A percentile compares a stretch with the other conserved stretches of the same genome.
phyloP scores from a whole-genome alignment of 1,284 basidiomycete species.

The Tilletia indica region DNA sequence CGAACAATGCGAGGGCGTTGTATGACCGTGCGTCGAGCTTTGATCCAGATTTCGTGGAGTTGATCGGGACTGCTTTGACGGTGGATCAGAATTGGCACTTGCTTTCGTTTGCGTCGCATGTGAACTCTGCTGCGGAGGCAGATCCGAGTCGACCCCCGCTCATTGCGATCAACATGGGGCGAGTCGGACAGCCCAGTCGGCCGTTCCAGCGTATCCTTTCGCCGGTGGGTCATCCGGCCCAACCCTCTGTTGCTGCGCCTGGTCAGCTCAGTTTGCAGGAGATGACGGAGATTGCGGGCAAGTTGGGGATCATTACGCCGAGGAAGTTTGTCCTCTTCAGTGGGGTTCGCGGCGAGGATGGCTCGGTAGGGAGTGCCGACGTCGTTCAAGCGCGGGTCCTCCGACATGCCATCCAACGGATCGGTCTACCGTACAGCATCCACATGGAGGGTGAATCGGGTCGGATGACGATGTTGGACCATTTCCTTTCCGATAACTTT shows the following conservation, averaged over 20 bases:
- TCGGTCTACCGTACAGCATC: constrained; percentile 12
- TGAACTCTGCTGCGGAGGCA: constrained; percentile 18
- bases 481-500: not conserved
- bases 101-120: constrained; percentile 20
- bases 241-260: constrained; percentile 22
- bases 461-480: not conserved
- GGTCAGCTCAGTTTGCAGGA: constrained; percentile 26
- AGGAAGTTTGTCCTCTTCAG: not conserved
- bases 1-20: constrained; percentile 14
- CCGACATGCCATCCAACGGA: not conserved
- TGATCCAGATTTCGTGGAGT: constrained; percentile 23
- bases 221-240: constrained; percentile 27
- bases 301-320: constrained; percentile 13
- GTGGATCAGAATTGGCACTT: constrained; percentile 25
- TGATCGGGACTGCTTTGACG: constrained; percentile 20
- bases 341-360: constrained; percentile 5
- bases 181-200: constrained; percentile 21
- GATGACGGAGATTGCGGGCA: constrained; percentile 17
- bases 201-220: constrained; percentile 24
- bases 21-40: constrained; percentile 25
- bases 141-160: constrained; percentile 22
- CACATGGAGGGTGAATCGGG: not conserved
- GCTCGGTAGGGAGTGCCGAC: not conserved
- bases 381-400: constrained; percentile 8
- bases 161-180: constrained; percentile 30